Conservation (phyloP, 225 moss, liverwort and hornwort species). For the Bryoerythrophyllum caledonicum region DNA sequence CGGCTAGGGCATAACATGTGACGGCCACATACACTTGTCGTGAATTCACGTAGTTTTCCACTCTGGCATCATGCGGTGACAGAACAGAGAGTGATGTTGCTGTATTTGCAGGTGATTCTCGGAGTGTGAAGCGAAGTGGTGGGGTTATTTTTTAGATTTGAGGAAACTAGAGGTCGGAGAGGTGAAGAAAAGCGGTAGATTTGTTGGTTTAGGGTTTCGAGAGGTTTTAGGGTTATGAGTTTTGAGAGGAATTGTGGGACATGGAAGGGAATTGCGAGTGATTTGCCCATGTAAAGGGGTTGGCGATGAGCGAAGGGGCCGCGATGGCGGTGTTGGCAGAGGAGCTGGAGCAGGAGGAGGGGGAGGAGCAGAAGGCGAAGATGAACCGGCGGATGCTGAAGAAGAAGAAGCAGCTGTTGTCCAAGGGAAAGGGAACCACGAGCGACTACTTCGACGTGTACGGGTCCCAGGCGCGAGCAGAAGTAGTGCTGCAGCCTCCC, state of each 20-base stretch:
- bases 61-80: background rate
- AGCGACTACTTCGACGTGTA: slow-evolving; percentile 84
- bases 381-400: slow-evolving; percentile 68
- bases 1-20: background rate
- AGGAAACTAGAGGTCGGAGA: background rate
- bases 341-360: background rate
- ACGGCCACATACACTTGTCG: background rate
- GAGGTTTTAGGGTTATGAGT: background rate
- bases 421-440: slow-evolving; percentile 57
- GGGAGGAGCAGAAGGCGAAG: slow-evolving; percentile 14
- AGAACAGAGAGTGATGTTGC: background rate
- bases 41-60: background rate
- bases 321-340: slow-evolving; percentile 26
- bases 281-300: slow-evolving; percentile 15
- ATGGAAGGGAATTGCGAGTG: background rate
- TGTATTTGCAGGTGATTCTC: background rate
- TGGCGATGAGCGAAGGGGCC: slow-evolving; percentile 29
- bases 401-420: slow-evolving; percentile 75
- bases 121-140: background rate
- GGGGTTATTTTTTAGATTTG: background rate
- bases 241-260: background rate
- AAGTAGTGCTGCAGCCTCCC: slow-evolving; percentile 61
- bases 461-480: slow-evolving; percentile 72
- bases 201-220: background rate
- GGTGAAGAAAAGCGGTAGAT: background rate